These are phyloP conservation scores for Podaxis sp. DNA, from an alignment of 768 basidiomycete species.

Conservation along the genomic window DNA sequence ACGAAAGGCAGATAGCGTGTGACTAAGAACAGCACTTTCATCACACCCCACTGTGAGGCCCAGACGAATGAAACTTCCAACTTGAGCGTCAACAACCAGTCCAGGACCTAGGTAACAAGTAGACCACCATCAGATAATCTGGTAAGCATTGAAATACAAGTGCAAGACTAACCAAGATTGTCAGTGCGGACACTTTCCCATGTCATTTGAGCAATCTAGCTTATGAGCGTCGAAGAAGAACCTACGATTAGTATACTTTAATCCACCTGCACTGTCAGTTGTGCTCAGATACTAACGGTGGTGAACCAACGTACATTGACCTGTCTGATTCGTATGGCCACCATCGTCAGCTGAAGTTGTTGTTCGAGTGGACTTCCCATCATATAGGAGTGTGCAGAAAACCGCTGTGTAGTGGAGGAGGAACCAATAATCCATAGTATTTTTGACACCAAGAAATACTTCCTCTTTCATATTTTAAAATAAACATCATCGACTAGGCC, in stretches of 20 bases:
- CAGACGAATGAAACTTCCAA: slow-evolving; percentile 4
- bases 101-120: background rate
- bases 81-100: background rate
- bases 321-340: background rate
- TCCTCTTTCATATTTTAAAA: too few species aligned
- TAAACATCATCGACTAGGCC: too few species aligned
- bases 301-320: background rate
- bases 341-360: too few species aligned
- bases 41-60: background rate
- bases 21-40: slow-evolving; percentile 1
- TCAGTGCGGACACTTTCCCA: background rate
- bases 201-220: background rate
- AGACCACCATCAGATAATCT: background rate
- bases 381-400: too few species aligned
- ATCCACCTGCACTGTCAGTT: background rate
- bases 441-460: too few species aligned
- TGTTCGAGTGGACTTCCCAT: too few species aligned
- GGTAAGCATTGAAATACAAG: background rate
- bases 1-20: slow-evolving; percentile 6
- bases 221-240: background rate
- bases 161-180: background rate
- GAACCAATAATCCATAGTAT: too few species aligned
- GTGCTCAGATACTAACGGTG: background rate
- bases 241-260: background rate
- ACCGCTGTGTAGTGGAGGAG: too few species aligned